Evolutionary conservation across 768 basidiomycete genomes (phyloP), one percentile per base, ranked within the genome.

Genomic region (Leccinum broughii): DNA sequence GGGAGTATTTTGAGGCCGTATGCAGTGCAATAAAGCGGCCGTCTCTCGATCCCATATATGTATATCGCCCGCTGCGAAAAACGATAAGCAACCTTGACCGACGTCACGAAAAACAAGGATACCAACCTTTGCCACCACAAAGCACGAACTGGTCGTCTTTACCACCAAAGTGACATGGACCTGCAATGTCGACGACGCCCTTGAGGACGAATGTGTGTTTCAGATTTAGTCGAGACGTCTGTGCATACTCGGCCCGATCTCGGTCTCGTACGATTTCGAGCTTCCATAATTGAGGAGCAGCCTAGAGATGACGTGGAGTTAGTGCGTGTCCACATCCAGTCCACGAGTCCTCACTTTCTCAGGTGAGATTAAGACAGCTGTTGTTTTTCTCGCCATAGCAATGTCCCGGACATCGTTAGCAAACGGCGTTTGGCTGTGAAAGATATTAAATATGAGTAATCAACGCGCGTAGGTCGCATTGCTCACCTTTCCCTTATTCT

Each of bases 31-130:
- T 1, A 91, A 76, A 8, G 84, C 80, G 6, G 83, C 92, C 11
- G 88, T 88, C 74, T 92, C 90, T 60, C 86, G 84, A 67, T 93
- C 92, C 92, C 92, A 93, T 13, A 93, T 89, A 68, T 90, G 87
- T 14, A 93, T 86, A 66, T 92, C 89, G 4, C 92, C 92, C 61
- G 83, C 91, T 92, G 61, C 37, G 24, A 58, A n/a, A n/a, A 46
- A 20, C 8, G 6, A 54, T 58, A 14, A 62, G 58, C 37, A 44
- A 58, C 4, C 44, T 9, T 4, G 20, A 44, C 32, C 1, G 39
- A 17, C n/a, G n/a, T 24, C 30, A 17, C 17, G 11, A 13, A 34
- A 13, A 1, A 13, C 1, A 11, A 30, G 10, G 15, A 24, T 17
- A 66, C 73, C 41, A 53, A 85, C 90, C 80, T 83, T 93, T 92